These are phyloP conservation scores for Imleria badia DNA, from an alignment of 768 basidiomycete species.

Conservation along the genomic window DNA sequence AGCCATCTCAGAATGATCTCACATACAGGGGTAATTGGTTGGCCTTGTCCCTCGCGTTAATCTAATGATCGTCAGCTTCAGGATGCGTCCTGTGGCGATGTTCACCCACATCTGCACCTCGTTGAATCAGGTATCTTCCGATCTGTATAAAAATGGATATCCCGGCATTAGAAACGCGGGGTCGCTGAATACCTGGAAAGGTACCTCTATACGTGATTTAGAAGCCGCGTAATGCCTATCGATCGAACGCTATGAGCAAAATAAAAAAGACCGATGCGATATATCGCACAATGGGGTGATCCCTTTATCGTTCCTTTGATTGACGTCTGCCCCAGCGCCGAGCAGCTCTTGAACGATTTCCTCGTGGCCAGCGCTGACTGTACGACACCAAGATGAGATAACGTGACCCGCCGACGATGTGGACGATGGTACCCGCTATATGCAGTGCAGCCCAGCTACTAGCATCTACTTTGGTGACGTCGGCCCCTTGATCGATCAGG, in stretches of 20 bases:
- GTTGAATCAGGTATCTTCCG: slow-evolving; percentile 77
- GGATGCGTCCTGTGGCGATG: slow-evolving; percentile 28
- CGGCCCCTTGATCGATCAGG: slow-evolving; percentile 68
- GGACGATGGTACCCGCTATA: slow-evolving; percentile 57
- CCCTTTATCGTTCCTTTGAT: slow-evolving; percentile 78
- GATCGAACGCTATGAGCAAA: slow-evolving; percentile 9
- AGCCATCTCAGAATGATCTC: background rate
- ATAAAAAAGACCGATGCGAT: background rate
- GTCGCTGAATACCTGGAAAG: slow-evolving; percentile 28
- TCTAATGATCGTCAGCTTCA: slow-evolving; percentile 49
- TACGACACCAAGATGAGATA: background rate
- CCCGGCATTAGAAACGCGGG: slow-evolving; percentile 16
- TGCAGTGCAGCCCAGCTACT: slow-evolving; percentile 80
- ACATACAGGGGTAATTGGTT: slow-evolving; percentile 85
- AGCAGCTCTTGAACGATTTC: slow-evolving; percentile 73
- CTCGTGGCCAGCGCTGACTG: slow-evolving; percentile 82
- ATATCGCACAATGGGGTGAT: slow-evolving; percentile 72
- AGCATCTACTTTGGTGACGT: slow-evolving; percentile 61
- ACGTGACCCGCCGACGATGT: background rate
- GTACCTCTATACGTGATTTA: slow-evolving; percentile 81
- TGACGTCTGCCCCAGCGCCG: slow-evolving; percentile 82
- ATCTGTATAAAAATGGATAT: slow-evolving; percentile 55
- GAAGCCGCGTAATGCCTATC: slow-evolving; percentile 90
- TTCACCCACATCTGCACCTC: slow-evolving; percentile 86
- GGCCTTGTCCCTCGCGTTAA: slow-evolving; percentile 92